A percentile compares a stretch with the other conserved stretches of the same genome.
Evolutionary conservation across 805 yeast species (phyloP).

Genomic region (Millerozyma miso): DNA sequence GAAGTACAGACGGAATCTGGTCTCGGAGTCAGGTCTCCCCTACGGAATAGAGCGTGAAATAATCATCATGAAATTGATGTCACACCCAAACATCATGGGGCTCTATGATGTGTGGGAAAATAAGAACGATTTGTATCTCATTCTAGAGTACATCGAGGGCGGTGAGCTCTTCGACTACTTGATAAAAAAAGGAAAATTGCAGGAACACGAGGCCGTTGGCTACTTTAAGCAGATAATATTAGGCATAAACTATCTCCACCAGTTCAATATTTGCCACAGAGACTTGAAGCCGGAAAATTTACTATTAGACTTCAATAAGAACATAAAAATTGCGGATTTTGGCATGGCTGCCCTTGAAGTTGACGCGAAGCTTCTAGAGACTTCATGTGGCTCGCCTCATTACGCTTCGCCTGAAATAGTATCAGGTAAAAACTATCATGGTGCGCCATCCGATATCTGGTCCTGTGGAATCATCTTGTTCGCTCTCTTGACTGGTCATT

Average conservation of each 20-base stretch:
- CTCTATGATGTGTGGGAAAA: slow-evolving; percentile 97
- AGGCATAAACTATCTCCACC: slow-evolving; percentile 80
- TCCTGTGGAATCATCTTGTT: slow-evolving; percentile 81
- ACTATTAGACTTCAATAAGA: slow-evolving; percentile 59
- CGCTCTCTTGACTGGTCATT: slow-evolving; percentile 73
- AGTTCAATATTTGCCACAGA: slow-evolving; percentile 74
- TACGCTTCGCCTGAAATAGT: slow-evolving; percentile 88
- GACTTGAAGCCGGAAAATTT: slow-evolving; percentile 82
- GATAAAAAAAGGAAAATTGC: slow-evolving; percentile 65
- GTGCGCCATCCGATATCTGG: slow-evolving; percentile 85
- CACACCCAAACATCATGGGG: slow-evolving; percentile 75
- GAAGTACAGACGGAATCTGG: slow-evolving; percentile 34
- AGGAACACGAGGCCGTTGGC: slow-evolving; percentile 69
- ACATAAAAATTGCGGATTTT: slow-evolving; percentile 78
- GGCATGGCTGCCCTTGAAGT: slow-evolving; percentile 88
- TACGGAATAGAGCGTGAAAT: slow-evolving; percentile 86
- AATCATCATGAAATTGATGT: slow-evolving; percentile 75
- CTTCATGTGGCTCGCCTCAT: slow-evolving; percentile 86
- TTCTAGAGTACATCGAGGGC: slow-evolving; percentile 82
- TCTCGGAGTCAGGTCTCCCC: slow-evolving; percentile 47
- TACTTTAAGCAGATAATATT: slow-evolving; percentile 73
- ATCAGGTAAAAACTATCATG: slow-evolving; percentile 72
- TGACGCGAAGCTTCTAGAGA: slow-evolving; percentile 64
- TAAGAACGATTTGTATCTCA: slow-evolving; percentile 77
- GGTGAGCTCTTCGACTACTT: slow-evolving; percentile 78